Base-by-base conservation (phyloP, 2,329 filamentous ascomycete genomes). In the Penicillium oxalicum region DNA sequence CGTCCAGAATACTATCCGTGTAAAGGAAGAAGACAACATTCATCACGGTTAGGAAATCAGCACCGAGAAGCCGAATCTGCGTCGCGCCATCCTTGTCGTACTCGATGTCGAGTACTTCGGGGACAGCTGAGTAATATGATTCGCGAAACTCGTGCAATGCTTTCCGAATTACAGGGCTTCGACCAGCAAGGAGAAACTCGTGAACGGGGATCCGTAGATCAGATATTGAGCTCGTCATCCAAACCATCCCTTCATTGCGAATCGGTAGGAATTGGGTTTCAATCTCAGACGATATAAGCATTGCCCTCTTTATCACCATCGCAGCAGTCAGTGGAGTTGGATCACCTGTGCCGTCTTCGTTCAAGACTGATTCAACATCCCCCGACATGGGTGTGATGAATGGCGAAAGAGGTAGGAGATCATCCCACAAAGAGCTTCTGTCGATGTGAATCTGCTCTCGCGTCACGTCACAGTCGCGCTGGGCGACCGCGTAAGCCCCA, bases 401-500 rank as follows among this genome's bases (percentile, higher is more conserved):
- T 9, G 84, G 82, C 4, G 90, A 75, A 5, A 97, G 71, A 0
- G 82, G 78, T 28, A 79, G 76, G 4, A 95, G 54, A 57, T 95
- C 86, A 29, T 84, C 76, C 84, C 87, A 89, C 1, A 97, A 70
- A 0, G 76, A 80, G 49, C 82, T 81, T n/a, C 78, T 75, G 32
- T 80, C 76, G 29, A 95, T 77, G 8, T 74, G 70, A 34, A 95
- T 82, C 55, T 83, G 79, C 24, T 86, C 82, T 44, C 81, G 83
- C 47, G 91, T 88, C 27, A 95, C 83, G 62, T 91, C 83, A 54
- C 84, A 88, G 60, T 96, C 91, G 61, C 86, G 86, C 40, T 93
- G 83, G 40, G 95, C 80, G 3, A 89, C 90, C 32, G 89, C 87
- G 72, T 91, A 97, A 0, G 91, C 88, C 4, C 93, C 93, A 68